Conservation (phyloP, 2,329 filamentous ascomycete genomes). For the Mycosphaerelloides madeirae region DNA sequence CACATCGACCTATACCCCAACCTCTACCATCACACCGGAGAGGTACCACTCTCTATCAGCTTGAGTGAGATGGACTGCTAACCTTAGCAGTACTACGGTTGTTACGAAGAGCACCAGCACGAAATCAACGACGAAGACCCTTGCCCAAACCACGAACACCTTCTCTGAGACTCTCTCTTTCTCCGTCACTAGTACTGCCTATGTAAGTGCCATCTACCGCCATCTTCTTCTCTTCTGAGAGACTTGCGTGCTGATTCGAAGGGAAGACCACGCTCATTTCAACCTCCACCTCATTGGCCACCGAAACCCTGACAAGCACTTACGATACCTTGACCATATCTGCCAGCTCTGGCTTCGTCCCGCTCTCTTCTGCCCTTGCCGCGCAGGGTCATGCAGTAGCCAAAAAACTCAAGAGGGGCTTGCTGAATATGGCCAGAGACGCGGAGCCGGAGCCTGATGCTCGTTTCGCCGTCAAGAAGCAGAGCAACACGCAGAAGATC, state of each 20-base stretch:
- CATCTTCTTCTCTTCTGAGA: no score
- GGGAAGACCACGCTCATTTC: slow-evolving; percentile 9
- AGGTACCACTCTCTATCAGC: neutral
- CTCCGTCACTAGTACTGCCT: slow-evolving; percentile 8
- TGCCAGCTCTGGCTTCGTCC: slow-evolving; percentile 9
- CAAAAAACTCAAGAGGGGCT: slow-evolving; percentile 2
- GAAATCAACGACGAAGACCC: slow-evolving; percentile 4
- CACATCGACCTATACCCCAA: neutral
- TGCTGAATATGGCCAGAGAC: neutral
- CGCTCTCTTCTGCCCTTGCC: slow-evolving; percentile 10
- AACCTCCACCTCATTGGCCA: slow-evolving; percentile 4
- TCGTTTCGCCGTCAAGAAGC: slow-evolving; percentile 1
- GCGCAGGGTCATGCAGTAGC: slow-evolving; percentile 7
- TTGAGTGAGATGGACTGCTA: no score
- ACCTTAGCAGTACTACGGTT: neutral
- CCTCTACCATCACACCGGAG: neutral
- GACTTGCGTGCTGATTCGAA: no score
- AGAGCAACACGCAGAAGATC: slow-evolving; percentile 9
- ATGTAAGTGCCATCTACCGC: no score
- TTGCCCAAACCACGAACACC: slow-evolving; percentile 11
- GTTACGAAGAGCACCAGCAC: neutral
- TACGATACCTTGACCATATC: slow-evolving; percentile 9
- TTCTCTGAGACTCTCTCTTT: slow-evolving; percentile 10
- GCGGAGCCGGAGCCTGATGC: slow-evolving; percentile 1
- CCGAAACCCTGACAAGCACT: slow-evolving; percentile 10